Conservation (phyloP, 169 alveolate genomes). For the Cryptosporidium parvum region DNA sequence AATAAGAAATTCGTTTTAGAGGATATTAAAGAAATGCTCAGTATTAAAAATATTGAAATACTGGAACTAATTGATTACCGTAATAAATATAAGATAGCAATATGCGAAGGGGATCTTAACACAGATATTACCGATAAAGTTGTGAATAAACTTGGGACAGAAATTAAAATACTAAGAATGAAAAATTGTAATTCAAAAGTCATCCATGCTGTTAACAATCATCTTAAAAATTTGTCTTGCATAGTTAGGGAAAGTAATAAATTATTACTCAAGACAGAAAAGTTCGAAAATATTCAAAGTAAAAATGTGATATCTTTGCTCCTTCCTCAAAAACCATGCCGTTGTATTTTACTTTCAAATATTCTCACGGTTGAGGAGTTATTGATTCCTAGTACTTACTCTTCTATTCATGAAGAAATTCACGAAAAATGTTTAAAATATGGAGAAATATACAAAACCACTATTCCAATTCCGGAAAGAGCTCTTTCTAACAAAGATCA, state of each 20-base stretch:
- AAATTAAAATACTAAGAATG: slow-evolving; percentile 5
- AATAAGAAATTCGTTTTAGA: neutral
- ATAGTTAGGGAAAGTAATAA: neutral
- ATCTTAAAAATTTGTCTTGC: slow-evolving; percentile 4
- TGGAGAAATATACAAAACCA: slow-evolving; percentile 28
- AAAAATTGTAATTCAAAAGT: slow-evolving; percentile 24
- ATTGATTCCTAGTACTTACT: neutral
- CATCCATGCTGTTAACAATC: neutral
- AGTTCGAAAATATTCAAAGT: neutral
- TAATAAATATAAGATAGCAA: slow-evolving; percentile 33
- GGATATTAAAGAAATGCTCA: neutral
- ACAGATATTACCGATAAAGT: neutral
- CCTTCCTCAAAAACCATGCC: slow-evolving; percentile 44
- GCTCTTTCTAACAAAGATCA: neutral
- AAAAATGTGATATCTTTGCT: neutral
- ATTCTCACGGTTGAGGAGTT: slow-evolving; percentile 37
- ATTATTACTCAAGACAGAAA: neutral
- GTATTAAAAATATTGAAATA: neutral
- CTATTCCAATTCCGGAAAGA: slow-evolving; percentile 22
- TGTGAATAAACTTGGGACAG: neutral
- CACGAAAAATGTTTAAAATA: slow-evolving; percentile 21
- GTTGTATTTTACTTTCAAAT: slow-evolving; percentile 65
- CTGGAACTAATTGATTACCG: slow-evolving; percentile 33
- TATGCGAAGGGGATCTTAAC: slow-evolving; percentile 24
- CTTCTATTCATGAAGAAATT: slow-evolving; percentile 13